Base-by-base conservation (phyloP, 2,329 filamentous ascomycete species). In the Botrytis fabae region DNA sequence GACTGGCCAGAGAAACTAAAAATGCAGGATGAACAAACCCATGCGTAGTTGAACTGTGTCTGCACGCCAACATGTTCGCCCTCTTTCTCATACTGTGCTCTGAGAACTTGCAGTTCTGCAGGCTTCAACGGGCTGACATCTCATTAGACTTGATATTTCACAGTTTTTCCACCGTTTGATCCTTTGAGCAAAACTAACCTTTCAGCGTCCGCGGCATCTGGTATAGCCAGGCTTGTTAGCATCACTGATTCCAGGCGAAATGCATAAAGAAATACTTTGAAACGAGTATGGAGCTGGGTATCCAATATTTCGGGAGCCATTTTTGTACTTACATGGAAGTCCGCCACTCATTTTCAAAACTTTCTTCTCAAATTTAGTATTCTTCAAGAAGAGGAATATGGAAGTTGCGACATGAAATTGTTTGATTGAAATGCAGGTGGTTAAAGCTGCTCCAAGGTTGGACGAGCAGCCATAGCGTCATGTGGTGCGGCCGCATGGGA, bases 1-100 rank as follows among this genome's bases (percentile, higher is more conserved):
- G 35, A 42, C 42, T 42, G 48, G 38, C 18, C 38, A 57, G 14
- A 69, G 22, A 16, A 65, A 35, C 35, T 70, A 35, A 32, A 38
- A 12, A 40, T 25, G 28, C 4, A 51, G 61, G 25, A 62, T 65
- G 44, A 54, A 78, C 86, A 73, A 89, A 97, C 94, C 96, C 96
- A 99, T 81, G 96, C 95, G 83, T 95, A 98, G 90, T 99, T 99
- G 89, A 99, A 99, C 82, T 98, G 98, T 75, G 96, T 99, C 84
- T 99, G 96, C 59, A 99, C 89, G 74, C 95, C 95, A 75, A 97
- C 95, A 86, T 97, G 97, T 80, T 97, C 93, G 78, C 95, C 96
- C 85, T 99, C 96, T 82, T 97, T 97, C 82, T 98, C 95, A 82
- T 96, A 99, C 83, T 99, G 96, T 74, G 93, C 87, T 77, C 95